Base-by-base conservation (phyloP, 1,284 basidiomycete genomes). In the Earliella scabrosa region DNA sequence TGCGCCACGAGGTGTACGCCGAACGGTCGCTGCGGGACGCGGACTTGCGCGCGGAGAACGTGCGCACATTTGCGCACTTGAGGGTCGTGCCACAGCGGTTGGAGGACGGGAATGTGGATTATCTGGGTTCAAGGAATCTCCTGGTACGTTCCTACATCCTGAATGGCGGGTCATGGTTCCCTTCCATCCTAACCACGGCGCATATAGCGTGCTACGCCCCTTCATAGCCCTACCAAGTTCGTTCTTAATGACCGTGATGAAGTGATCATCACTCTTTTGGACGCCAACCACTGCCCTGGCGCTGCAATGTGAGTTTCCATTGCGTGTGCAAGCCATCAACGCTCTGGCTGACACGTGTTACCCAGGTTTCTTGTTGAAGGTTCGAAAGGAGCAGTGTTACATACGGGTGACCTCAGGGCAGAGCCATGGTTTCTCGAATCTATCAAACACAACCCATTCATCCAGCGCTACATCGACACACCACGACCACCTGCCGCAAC, bases 261-360 rank as follows among this genome's bases (percentile, higher is more conserved):
- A 0, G 83, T 95, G 2, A 86, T 77, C 0, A 81, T 97, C 55
- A 97, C 94, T 0, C 78, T 93, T 3, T 74, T 98, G 14, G 91
- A 96, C 63, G 95, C 96, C 1, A 98, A 98, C 68, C 96, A 98
- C 69, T 97, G 95, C 71, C 94, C 93, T 10, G 96, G 96, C 0
- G 88, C 93, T 0, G 86, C 93, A 27, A 97, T 98, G 95, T 95
- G 66, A 44, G 85, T 71, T 9, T 11, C 32, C 23, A n/a, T n/a
- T n/a, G n/a, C n/a, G n/a, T n/a, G n/a, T n/a, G n/a, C n/a, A n/a
- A n/a, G n/a, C n/a, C n/a, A n/a, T n/a, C n/a, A n/a, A n/a, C n/a
- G n/a, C n/a, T n/a, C n/a, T n/a, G n/a, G n/a, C n/a, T n/a, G n/a
- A n/a, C n/a, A n/a, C n/a, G n/a, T n/a, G n/a, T n/a, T n/a, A n/a